Conservation (phyloP, 441 rosid genomes). For the Syzygium malaccense region DNA sequence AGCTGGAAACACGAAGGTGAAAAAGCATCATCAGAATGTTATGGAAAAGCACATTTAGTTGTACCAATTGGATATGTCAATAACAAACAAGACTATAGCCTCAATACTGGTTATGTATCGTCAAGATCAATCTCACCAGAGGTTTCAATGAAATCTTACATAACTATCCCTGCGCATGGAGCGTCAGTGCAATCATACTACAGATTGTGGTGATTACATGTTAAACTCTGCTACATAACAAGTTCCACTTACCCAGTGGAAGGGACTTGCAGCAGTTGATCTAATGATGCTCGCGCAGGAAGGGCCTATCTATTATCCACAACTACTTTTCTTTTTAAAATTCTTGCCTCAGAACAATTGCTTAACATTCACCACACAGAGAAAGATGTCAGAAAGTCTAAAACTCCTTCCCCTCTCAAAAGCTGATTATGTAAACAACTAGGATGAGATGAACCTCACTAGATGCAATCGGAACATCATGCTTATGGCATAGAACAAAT, state of each 20-base stretch:
- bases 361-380: background rate
- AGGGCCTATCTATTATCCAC: background rate
- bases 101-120: background rate
- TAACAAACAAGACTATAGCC: background rate
- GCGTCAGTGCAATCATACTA: background rate
- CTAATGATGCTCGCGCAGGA: fast-evolving
- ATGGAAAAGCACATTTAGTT: background rate
- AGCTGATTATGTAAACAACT: background rate
- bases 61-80: background rate
- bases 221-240: background rate
- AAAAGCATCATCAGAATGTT: background rate
- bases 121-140: background rate
- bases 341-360: background rate
- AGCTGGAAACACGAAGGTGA: constrained; percentile 25
- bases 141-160: background rate
- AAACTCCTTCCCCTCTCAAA: background rate
- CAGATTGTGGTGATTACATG: background rate
- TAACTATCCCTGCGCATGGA: background rate
- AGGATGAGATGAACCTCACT: background rate
- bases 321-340: background rate
- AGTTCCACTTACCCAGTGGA: background rate
- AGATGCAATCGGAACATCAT: background rate
- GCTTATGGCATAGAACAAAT: background rate
- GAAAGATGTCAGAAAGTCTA: background rate
- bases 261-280: fast-evolving